Evolutionary conservation across 805 yeast species (phyloP).

Genomic region (Wickerhamiella australiensis): DNA sequence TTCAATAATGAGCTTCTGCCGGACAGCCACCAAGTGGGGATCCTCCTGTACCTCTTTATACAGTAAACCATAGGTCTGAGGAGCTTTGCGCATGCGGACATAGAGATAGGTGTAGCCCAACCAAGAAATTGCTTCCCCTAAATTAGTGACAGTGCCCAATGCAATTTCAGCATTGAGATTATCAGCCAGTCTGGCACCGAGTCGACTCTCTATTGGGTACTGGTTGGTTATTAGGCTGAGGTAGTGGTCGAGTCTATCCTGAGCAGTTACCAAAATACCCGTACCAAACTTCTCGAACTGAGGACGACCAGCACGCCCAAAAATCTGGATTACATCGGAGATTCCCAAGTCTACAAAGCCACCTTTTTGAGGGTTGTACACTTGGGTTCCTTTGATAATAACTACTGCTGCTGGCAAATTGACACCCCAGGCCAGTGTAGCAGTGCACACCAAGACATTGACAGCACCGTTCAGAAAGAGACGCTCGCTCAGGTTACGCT

Average conservation of each 20-base stretch:
- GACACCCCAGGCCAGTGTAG: slow-evolving; percentile 99
- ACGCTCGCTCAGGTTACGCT: slow-evolving; percentile 78
- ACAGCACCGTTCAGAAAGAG: slow-evolving; percentile 78
- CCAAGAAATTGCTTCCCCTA: slow-evolving; percentile 94
- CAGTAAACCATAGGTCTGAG: slow-evolving; percentile 80
- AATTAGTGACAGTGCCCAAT: slow-evolving; percentile 84
- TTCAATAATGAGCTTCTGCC: slow-evolving; percentile 60
- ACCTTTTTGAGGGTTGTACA: slow-evolving; percentile 88
- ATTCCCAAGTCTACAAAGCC: slow-evolving; percentile 90
- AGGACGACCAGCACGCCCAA: slow-evolving; percentile 99
- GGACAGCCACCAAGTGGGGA: slow-evolving; percentile 58
- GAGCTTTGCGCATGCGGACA: slow-evolving; percentile 90
- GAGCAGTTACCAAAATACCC: slow-evolving; percentile 77
- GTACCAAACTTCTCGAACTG: slow-evolving; percentile 88
- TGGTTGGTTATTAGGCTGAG: slow-evolving; percentile 84
- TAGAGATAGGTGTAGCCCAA: slow-evolving; percentile 91
- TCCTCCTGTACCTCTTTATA: slow-evolving; percentile 80
- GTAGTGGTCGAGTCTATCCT: slow-evolving; percentile 74
- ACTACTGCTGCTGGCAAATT: slow-evolving; percentile 97
- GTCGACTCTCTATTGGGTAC: slow-evolving; percentile 85
- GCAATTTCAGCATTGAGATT: slow-evolving; percentile 94
- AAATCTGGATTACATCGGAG: slow-evolving; percentile 92
- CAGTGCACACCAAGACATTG: slow-evolving; percentile 86
- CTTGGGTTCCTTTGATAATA: slow-evolving; percentile 90
- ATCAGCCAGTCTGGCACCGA: slow-evolving; percentile 69